phyloP scores from a whole-genome alignment of 2,329 filamentous ascomycete species.

The Alternaria sp. region DNA sequence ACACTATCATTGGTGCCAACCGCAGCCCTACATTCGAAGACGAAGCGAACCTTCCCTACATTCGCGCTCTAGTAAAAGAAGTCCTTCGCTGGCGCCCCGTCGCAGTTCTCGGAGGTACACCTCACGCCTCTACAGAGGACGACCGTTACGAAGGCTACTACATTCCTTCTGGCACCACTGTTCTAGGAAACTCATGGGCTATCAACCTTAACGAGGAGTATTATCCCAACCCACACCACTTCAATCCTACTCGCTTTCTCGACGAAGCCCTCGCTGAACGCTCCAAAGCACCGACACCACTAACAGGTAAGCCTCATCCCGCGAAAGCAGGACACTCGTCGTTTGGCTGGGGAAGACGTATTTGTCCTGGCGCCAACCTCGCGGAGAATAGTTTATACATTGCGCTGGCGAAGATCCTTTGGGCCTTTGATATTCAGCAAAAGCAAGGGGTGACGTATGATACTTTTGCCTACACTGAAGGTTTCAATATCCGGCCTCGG shows the following conservation, averaged over 20 bases:
- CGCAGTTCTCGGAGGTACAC: constrained; percentile 56
- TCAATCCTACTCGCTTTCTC: constrained; percentile 55
- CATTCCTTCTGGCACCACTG: constrained; percentile 59
- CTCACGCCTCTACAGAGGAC: constrained; percentile 60
- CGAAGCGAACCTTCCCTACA: constrained; percentile 49
- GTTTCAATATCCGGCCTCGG: constrained; percentile 53
- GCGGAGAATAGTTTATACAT: constrained; percentile 46
- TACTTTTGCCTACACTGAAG: constrained; percentile 53
- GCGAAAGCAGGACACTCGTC: constrained; percentile 45
- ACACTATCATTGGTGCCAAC: constrained; percentile 42
- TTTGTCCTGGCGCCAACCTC: constrained; percentile 46
- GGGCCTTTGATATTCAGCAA: constrained; percentile 50
- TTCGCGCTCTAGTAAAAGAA: constrained; percentile 53
- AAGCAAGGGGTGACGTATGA: constrained; percentile 48
- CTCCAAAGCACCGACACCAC: constrained; percentile 24
- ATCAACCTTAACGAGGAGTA: constrained; percentile 56
- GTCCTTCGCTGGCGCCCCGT: constrained; percentile 51
- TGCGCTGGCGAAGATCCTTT: constrained; percentile 44
- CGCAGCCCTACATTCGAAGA: constrained; percentile 52
- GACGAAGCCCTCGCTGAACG: constrained; percentile 30
- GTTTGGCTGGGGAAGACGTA: constrained; percentile 48
- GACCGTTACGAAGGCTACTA: constrained; percentile 60
- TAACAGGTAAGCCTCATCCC: constrained; percentile 40
- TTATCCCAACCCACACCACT: constrained; percentile 52
- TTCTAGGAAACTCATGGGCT: constrained; percentile 57